These are phyloP conservation scores for Endocalyx cinctus DNA, from an alignment of 2,329 filamentous ascomycete species.

Conservation along the genomic window DNA sequence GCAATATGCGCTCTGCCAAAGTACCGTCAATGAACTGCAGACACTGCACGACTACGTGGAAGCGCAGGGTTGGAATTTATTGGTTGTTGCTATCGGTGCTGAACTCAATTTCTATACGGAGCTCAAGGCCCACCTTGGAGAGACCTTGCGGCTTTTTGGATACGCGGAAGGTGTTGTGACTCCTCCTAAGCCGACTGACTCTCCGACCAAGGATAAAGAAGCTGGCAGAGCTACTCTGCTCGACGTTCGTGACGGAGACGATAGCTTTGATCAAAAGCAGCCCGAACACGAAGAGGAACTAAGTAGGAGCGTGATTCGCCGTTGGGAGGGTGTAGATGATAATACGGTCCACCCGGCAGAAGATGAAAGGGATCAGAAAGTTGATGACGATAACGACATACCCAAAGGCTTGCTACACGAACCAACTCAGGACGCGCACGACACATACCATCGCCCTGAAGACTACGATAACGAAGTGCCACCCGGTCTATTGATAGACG, in stretches of 20 bases:
- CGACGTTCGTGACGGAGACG: constrained; percentile 8
- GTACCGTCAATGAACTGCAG: constrained; percentile 51
- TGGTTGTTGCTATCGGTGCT: constrained; percentile 71
- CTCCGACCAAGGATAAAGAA: not conserved
- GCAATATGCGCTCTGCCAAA: constrained; percentile 53
- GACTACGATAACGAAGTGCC: constrained; percentile 23
- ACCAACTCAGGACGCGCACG: too few relatives aligned
- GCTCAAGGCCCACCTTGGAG: constrained; percentile 51
- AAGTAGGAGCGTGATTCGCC: constrained; percentile 29
- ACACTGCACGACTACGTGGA: constrained; percentile 51
- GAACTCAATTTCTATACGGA: constrained; percentile 64
- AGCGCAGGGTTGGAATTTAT: constrained; percentile 63
- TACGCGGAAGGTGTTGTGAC: constrained; percentile 17
- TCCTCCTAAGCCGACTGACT: constrained; percentile 1
- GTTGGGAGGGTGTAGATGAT: constrained; percentile 19
- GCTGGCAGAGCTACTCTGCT: constrained; percentile 11
- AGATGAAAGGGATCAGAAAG: not conserved
- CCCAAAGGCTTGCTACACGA: not conserved
- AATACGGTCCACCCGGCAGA: constrained; percentile 35
- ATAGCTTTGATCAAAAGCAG: too few relatives aligned
- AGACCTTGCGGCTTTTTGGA: constrained; percentile 28
- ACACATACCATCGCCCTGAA: constrained; percentile 16
- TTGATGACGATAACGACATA: not conserved
- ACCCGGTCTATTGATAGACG: constrained; percentile 15
- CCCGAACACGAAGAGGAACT: constrained; percentile 16